These are phyloP conservation scores for Tuber calosporum DNA, from an alignment of 495 filamentous ascomycete genomes.

Conservation along the genomic window DNA sequence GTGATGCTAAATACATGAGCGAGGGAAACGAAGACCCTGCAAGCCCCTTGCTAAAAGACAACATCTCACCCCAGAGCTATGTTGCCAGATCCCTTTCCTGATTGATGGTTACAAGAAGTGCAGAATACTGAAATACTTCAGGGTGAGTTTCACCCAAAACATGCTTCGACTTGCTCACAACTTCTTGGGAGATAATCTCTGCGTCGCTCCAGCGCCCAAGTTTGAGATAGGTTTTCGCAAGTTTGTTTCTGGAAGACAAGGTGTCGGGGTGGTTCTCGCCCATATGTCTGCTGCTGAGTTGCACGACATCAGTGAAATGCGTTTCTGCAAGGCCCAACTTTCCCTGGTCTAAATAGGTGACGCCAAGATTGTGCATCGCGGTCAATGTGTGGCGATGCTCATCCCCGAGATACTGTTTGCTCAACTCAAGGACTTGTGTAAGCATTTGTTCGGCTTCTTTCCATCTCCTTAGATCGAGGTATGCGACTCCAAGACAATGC, in stretches of 20 bases:
- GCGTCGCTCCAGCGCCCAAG: constrained; percentile 8
- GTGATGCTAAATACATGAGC: constrained; percentile 1
- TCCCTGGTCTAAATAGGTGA: constrained; percentile 39
- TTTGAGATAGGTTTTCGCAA: constrained; percentile 15
- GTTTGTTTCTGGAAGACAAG: constrained; percentile 5
- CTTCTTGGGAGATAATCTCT: neutral
- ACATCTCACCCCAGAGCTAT: neutral
- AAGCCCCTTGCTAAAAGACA: neutral
- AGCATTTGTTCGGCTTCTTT: constrained; percentile 8
- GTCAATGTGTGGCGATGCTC: constrained; percentile 43
- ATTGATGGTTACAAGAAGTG: constrained; percentile 1
- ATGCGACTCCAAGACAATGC: neutral
- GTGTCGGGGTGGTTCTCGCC: neutral
- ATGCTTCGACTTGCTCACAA: neutral
- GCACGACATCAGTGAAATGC: neutral
- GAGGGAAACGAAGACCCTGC: neutral
- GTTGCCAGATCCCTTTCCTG: neutral
- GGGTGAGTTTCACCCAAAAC: constrained; percentile 41
- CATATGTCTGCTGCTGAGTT: neutral
- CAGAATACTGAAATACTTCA: constrained; percentile 12
- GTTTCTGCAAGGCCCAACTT: constrained; percentile 40
- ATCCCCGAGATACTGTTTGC: constrained; percentile 33
- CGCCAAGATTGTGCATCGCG: constrained; percentile 40
- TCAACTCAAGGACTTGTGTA: neutral
- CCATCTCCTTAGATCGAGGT: constrained; percentile 8